Conservation (phyloP, 805 yeast species). For the Grigorovia yakushimaensis region DNA sequence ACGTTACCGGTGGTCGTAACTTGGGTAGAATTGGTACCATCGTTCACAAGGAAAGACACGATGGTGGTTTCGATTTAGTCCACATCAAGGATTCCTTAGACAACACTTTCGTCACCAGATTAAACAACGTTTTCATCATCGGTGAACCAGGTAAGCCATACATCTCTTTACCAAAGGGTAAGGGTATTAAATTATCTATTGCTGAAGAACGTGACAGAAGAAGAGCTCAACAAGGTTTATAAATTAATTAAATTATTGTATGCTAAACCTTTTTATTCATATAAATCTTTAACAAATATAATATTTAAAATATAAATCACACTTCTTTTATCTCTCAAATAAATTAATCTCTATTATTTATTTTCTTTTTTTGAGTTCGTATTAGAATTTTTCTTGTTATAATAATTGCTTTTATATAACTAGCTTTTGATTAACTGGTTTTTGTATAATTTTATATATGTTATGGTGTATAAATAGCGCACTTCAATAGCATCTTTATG, state of each 20-base stretch:
- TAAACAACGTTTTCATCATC: constrained; percentile 83
- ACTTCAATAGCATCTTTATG: no score
- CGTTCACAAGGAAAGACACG: constrained; percentile 94
- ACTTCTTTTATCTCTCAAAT: background rate
- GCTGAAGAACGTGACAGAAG: constrained; percentile 98
- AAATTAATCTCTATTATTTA: background rate
- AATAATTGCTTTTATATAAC: no score
- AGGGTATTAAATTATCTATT: constrained; percentile 93
- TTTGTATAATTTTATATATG: background rate
- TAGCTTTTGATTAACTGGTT: no score
- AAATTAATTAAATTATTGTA: constrained; percentile 17
- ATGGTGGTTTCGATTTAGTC: constrained; percentile 96
- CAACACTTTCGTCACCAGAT: constrained; percentile 92
- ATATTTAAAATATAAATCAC: background rate
- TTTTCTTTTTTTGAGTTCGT: background rate
- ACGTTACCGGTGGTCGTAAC: constrained; percentile 97
- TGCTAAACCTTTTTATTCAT: constrained; percentile 1
- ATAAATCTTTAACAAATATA: background rate
- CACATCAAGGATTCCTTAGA: constrained; percentile 93
- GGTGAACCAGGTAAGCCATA: constrained; percentile 94
- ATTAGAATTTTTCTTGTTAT: background rate
- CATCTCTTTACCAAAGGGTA: constrained; percentile 96
- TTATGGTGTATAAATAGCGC: background rate
- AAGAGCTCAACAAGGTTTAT: constrained; percentile 68
- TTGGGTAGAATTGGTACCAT: constrained; percentile 97